These are phyloP conservation scores for Cordyceps militaris DNA, from an alignment of 2,329 filamentous ascomycete species.

Conservation along the genomic window DNA sequence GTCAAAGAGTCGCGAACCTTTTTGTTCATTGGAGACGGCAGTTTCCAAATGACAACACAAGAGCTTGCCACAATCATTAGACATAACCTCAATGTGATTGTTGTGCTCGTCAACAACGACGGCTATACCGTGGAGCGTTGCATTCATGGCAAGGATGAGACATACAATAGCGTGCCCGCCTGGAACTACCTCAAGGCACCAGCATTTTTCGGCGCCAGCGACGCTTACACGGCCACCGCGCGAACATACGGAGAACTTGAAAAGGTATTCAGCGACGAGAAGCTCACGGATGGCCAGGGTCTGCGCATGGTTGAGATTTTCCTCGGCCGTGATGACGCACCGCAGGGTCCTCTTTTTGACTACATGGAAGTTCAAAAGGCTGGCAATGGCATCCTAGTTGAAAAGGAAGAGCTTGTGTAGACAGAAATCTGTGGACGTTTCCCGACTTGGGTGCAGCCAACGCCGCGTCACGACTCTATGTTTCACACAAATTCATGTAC, in stretches of 20 bases:
- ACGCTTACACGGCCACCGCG: slow-evolving; percentile 31
- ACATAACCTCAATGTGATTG: slow-evolving; percentile 39
- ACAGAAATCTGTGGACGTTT: too few relatives aligned
- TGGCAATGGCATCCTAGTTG: slow-evolving; percentile 6
- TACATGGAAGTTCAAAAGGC: slow-evolving; percentile 15
- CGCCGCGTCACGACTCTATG: not conserved
- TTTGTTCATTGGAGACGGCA: slow-evolving; percentile 56
- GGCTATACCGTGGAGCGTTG: slow-evolving; percentile 53
- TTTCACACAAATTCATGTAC: not conserved
- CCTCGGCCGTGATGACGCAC: slow-evolving; percentile 26
- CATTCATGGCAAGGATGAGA: slow-evolving; percentile 46
- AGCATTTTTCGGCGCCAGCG: slow-evolving; percentile 39
- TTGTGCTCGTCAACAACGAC: slow-evolving; percentile 52
- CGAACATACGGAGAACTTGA: slow-evolving; percentile 40
- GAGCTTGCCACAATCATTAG: slow-evolving; percentile 58
- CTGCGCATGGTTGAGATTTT: slow-evolving; percentile 28
- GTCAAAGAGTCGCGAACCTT: slow-evolving; percentile 33
- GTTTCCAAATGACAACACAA: slow-evolving; percentile 59
- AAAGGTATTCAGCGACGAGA: slow-evolving; percentile 22
- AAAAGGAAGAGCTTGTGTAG: slow-evolving; percentile 13
- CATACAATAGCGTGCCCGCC: slow-evolving; percentile 48
- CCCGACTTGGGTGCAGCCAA: not conserved
- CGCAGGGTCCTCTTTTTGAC: slow-evolving; percentile 18
- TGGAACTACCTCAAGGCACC: slow-evolving; percentile 46
- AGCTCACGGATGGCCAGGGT: slow-evolving; percentile 17